Percentiles rank a stretch among this genome's conserved stretches.
Evolutionary conservation across 805 yeast species (phyloP).

Genomic region (Zygotorulaspora florentina): DNA sequence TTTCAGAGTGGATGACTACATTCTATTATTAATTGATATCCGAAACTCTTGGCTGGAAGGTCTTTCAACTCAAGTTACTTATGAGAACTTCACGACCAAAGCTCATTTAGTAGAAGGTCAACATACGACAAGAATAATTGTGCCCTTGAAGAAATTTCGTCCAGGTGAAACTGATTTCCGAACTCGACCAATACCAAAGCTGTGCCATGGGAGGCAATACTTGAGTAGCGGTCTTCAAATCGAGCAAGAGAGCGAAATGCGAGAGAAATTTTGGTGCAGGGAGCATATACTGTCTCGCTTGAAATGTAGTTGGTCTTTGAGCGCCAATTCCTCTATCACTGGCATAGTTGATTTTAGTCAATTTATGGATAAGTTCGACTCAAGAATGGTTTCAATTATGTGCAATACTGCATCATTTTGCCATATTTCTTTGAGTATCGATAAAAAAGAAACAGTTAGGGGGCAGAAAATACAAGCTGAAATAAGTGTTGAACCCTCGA

Average conservation of each 20-base stretch:
- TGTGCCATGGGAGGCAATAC: conserved; percentile 61
- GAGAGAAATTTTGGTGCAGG: conserved; percentile 78
- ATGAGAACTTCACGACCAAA: conserved; percentile 29
- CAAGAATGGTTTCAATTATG: conserved; percentile 21
- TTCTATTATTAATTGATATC: conserved; percentile 66
- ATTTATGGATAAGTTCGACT: conserved; percentile 26
- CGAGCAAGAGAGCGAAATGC: conserved; percentile 53
- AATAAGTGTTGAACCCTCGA: conserved; percentile 13
- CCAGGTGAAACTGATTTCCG: conserved; percentile 34
- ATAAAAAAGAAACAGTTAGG: conserved; percentile 6
- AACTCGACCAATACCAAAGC: conserved; percentile 60
- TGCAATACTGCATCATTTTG: conserved; percentile 22
- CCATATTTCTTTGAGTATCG: conserved; percentile 14
- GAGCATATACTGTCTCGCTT: conserved; percentile 56
- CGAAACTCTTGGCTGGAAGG: conserved; percentile 76
- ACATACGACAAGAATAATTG: conserved; percentile 53
- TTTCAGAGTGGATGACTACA: conserved; percentile 47
- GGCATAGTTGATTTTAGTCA: conserved; percentile 29
- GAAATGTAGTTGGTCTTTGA: conserved; percentile 58
- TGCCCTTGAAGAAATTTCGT: conserved; percentile 61
- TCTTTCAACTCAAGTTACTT: conserved; percentile 36
- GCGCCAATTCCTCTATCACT: conserved; percentile 10
- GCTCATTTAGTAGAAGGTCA: conserved; percentile 38
- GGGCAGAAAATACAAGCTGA: conserved; percentile 17
- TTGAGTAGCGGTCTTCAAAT: conserved; percentile 47